Percentiles rank a stretch among this genome's conserved stretches.
These are phyloP conservation scores for Gastrodia elata DNA, from an alignment of 106 monocot species.

Conservation along the genomic window DNA sequence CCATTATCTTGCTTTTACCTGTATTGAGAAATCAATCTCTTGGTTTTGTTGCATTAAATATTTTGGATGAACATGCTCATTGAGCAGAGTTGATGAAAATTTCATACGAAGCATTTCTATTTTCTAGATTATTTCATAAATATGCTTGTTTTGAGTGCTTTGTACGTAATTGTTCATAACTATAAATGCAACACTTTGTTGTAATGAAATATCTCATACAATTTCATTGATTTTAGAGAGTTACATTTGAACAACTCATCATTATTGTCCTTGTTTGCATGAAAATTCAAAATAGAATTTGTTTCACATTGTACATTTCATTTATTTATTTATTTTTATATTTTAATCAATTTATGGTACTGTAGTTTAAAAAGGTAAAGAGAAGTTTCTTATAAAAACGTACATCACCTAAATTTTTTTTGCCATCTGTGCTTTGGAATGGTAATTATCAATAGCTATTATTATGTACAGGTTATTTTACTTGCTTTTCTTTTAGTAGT, in stretches of 20 bases:
- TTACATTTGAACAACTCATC: background rate
- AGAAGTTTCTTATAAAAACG: background rate
- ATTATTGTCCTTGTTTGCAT: background rate
- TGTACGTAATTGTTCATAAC: too few species aligned
- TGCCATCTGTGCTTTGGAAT: background rate
- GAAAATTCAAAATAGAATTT: background rate
- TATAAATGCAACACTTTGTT: background rate
- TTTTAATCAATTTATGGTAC: background rate
- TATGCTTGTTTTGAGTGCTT: too few species aligned
- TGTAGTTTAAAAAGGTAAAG: background rate
- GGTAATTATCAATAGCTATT: too few species aligned
- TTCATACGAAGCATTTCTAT: too few species aligned
- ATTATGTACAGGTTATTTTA: background rate
- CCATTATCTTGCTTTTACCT: too few species aligned
- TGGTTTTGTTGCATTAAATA: background rate
- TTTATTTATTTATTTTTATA: too few species aligned
- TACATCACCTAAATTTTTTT: background rate
- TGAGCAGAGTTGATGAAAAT: background rate
- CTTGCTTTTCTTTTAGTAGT: background rate
- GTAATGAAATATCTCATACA: background rate
- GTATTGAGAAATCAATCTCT: background rate
- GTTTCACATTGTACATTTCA: too few species aligned
- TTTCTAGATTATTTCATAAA: too few species aligned
- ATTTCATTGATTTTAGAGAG: background rate
- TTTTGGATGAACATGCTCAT: slow-evolving; percentile 2